A percentile compares a stretch with the other conserved stretches of the same genome.
phyloP scores from a whole-genome alignment of 2,329 filamentous ascomycete species.

The Hymenoscyphus repandus region DNA sequence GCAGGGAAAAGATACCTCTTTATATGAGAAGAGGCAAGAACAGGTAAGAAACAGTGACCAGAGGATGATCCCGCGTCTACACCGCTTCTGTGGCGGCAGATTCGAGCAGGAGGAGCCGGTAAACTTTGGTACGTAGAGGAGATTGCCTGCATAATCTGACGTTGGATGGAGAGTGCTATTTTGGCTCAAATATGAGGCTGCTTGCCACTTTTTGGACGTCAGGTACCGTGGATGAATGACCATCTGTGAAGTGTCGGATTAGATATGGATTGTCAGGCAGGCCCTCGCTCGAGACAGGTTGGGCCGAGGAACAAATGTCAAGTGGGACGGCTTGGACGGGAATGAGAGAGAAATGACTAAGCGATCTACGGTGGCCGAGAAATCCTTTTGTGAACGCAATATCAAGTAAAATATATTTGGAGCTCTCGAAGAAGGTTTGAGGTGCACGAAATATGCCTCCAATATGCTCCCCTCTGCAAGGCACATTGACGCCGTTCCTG shows the following conservation, averaged over 20 bases:
- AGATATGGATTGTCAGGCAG: too few species aligned
- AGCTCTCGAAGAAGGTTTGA: not conserved
- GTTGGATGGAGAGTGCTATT: not conserved
- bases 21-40: not conserved
- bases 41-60: not conserved
- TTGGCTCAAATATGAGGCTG: not conserved
- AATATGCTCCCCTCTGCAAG: slow-evolving; percentile 25
- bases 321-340: too few species aligned
- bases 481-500: slow-evolving; percentile 31
- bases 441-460: slow-evolving; percentile 24
- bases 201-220: not conserved
- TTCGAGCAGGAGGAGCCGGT: not conserved
- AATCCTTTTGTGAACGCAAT: not conserved
- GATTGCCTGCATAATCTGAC: not conserved
- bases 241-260: too few species aligned
- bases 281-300: too few species aligned
- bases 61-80: slow-evolving; percentile 2
- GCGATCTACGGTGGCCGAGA: slow-evolving; percentile 2
- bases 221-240: slow-evolving; percentile 1
- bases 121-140: not conserved
- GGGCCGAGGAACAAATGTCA: too few species aligned
- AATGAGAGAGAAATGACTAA: too few species aligned
- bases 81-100: slow-evolving; percentile 11
- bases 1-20: not conserved
- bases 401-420: slow-evolving; percentile 3